Evolutionary conservation across 1,284 basidiomycete genomes (phyloP), one percentile per base, ranked within the genome.

Genomic region (Cryptococcus depauperatus): DNA sequence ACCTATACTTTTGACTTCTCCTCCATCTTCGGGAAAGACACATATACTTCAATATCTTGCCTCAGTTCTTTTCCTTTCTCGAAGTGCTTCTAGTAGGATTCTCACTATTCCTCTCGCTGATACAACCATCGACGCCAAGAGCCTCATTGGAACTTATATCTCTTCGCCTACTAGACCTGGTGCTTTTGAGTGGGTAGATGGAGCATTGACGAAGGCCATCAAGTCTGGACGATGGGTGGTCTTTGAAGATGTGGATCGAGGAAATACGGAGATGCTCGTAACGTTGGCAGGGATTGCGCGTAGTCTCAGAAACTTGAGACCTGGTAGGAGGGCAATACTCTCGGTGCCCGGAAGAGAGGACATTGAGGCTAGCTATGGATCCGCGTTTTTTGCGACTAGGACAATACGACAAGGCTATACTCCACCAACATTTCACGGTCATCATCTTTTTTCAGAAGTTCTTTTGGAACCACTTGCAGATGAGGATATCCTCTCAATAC

Each of bases 101-200:
- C 77, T 96, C 41, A 83, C 81, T 3, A 83, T 97, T 47, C 85
- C 95, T 52, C 81, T 97, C 30, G 88, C 90, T 5, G 92, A 95
- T 58, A 91, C 89, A 0, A 95, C 87, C 2, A 78, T 99, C 44
- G 95, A 99, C 63, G 84, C 93, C 28, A 87, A 95, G 40, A 84
- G 90, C 1, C 77, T 99, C 1, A 77, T 99, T 27, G 95, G 95
- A 5, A 93, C 90, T 2, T 95, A 97, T 51, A 76, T 90, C 3
- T 95, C 93, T 1, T 96, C 92, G 0, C 76, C 85, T 0, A 83
- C 79, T 1, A 79, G 80, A 32, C 84, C 89, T 0, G 95, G 95
- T 9, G 82, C 82, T 0, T 99, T 98, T 58, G 88, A 93, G 61
- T 98, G 92, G 85, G 86, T 86, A 65, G 92, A 98, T 57, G 95